Conservation (phyloP, 768 basidiomycete genomes). For the Leccinum arenicola region DNA sequence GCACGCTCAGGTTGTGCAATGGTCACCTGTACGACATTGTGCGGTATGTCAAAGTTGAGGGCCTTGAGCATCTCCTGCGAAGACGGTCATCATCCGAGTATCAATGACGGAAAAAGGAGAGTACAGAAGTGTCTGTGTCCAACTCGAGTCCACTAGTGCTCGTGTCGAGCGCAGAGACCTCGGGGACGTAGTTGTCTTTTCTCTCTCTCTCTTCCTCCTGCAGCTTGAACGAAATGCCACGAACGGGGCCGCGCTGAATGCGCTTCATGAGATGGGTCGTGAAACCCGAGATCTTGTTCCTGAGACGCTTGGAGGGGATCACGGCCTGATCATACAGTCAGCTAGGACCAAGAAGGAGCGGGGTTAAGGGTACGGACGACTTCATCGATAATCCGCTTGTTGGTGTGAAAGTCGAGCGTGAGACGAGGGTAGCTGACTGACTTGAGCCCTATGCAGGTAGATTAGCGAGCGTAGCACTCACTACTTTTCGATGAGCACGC, state of each 20-base stretch:
- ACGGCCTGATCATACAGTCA: conserved; percentile 54
- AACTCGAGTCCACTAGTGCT: conserved; percentile 73
- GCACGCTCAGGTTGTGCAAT: conserved; percentile 66
- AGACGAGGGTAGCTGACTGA: conserved; percentile 88
- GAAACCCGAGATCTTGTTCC: conserved; percentile 99
- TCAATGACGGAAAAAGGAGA: conserved; percentile 1
- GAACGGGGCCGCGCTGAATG: conserved; percentile 96
- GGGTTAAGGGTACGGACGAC: conserved; percentile 55
- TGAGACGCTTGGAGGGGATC: conserved; percentile 96
- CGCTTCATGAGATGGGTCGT: conserved; percentile 99
- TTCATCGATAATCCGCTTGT: conserved; percentile 99
- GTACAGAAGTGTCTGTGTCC: conserved; percentile 91
- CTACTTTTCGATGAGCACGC: conserved; percentile 99
- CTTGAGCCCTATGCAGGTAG: background rate
- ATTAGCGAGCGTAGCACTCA: conserved; percentile 38
- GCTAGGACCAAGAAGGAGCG: background rate
- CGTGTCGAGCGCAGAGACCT: conserved; percentile 92
- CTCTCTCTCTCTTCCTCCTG: conserved; percentile 99
- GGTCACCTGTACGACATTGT: conserved; percentile 65
- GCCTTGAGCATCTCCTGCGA: conserved; percentile 78
- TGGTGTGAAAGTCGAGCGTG: conserved; percentile 99
- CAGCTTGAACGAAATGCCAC: conserved; percentile 99
- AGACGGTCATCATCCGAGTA: background rate
- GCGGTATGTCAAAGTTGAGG: conserved; percentile 93
- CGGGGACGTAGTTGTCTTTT: conserved; percentile 99